Conservation (phyloP, 208 protist species). For the Sergeia podlipaevii region DNA sequence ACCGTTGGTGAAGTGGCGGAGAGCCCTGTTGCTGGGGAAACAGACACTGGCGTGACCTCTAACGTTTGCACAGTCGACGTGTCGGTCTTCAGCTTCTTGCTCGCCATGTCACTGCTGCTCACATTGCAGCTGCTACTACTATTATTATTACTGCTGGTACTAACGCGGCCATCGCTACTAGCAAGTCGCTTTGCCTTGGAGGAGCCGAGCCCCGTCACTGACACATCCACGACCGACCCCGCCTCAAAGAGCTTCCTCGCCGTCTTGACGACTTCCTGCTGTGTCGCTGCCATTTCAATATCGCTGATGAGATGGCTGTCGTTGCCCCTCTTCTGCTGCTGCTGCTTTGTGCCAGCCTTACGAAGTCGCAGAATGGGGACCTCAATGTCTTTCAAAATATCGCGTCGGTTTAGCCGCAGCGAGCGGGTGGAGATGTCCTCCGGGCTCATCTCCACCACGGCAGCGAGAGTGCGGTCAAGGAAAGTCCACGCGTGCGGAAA, state of each 20-base stretch:
- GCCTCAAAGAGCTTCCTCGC: too few relatives aligned
- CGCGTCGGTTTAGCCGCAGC: slow-evolving; percentile 26
- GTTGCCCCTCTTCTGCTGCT: slow-evolving; percentile 1
- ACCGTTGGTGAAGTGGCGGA: too few relatives aligned
- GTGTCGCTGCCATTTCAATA: too few relatives aligned
- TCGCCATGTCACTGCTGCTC: too few relatives aligned
- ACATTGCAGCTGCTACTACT: too few relatives aligned
- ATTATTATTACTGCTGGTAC: background rate
- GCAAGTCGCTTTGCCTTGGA: background rate
- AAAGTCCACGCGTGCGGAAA: slow-evolving; percentile 50
- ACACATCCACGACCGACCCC: too few relatives aligned
- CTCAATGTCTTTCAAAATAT: slow-evolving; percentile 48
- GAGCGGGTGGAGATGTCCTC: slow-evolving; percentile 34
- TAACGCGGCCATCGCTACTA: background rate
- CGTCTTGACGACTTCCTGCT: too few relatives aligned
- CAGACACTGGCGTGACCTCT: too few relatives aligned
- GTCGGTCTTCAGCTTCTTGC: too few relatives aligned
- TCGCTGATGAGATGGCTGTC: background rate
- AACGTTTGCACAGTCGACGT: too few relatives aligned
- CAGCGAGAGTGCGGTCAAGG: slow-evolving; percentile 42
- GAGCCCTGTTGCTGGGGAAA: too few relatives aligned
- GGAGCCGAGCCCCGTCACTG: too few relatives aligned
- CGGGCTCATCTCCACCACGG: slow-evolving; percentile 29
- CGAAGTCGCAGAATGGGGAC: slow-evolving; percentile 24
- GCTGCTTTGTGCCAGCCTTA: slow-evolving; percentile 14